Conservation (phyloP, 2,329 filamentous ascomycete genomes). For the Botrytis squamosa region DNA sequence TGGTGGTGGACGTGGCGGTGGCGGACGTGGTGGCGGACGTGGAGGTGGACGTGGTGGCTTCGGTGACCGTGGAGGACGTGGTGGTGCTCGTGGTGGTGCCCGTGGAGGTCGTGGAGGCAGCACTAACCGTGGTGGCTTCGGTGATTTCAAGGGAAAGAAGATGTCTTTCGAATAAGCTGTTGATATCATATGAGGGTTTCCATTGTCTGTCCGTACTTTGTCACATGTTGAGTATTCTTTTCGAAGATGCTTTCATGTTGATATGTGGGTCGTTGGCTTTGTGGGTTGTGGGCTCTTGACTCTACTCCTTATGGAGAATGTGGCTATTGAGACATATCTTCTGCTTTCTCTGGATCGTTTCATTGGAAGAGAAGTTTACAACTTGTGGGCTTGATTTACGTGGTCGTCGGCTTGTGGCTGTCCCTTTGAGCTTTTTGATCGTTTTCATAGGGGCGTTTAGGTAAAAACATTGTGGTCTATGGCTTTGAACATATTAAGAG, state of each 20-base stretch:
- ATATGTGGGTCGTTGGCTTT: conserved; percentile 40
- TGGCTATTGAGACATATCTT: conserved; percentile 41
- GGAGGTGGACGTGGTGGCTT: conserved; percentile 40
- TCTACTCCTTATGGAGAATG: conserved; percentile 39
- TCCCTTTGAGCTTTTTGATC: conserved; percentile 36
- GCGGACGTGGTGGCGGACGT: conserved; percentile 39
- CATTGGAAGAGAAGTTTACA: conserved; percentile 20
- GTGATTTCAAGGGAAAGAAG: conserved; percentile 58
- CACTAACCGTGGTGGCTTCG: conserved; percentile 55
- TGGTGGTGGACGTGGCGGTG: conserved; percentile 46
- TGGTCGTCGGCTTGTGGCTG: conserved; percentile 41
- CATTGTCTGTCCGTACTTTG: conserved; percentile 32
- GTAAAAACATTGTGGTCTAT: conserved; percentile 28
- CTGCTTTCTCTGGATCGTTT: conserved; percentile 10
- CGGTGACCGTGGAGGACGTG: conserved; percentile 40
- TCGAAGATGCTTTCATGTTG: conserved; percentile 26
- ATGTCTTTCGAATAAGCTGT: conserved; percentile 42
- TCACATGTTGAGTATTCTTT: conserved; percentile 32
- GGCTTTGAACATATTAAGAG: conserved; percentile 39
- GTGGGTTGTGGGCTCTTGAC: conserved; percentile 43
- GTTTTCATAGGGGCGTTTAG: conserved; percentile 33
- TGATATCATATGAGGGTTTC: conserved; percentile 25
- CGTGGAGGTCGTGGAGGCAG: conserved; percentile 44
- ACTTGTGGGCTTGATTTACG: conserved; percentile 39
- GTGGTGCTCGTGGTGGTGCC: conserved; percentile 44